phyloP scores from a whole-genome alignment of 2,329 filamentous ascomycete genomes.

The Macrophomina tecta region DNA sequence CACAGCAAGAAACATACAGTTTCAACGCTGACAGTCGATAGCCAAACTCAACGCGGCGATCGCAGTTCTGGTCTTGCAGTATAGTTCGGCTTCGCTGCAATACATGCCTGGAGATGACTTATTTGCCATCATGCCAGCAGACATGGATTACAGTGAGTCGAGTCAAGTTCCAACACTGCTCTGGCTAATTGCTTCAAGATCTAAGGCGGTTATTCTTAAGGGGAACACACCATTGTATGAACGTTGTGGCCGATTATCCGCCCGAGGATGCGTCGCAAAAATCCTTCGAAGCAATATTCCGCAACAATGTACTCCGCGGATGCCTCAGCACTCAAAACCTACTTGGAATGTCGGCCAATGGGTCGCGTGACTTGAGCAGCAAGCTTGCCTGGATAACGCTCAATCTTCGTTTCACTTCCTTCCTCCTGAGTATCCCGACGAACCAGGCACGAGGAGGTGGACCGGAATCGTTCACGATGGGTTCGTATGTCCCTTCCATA shows the following conservation, averaged over 20 bases:
- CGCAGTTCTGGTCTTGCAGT: slow-evolving; percentile 50
- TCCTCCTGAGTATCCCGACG: slow-evolving; percentile 15
- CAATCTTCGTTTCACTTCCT: slow-evolving; percentile 57
- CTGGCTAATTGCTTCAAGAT: slow-evolving; percentile 30
- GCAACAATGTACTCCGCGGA: slow-evolving; percentile 63
- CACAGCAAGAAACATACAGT: no score
- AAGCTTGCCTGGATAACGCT: slow-evolving; percentile 78
- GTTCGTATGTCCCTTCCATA: background rate
- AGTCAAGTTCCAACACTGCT: background rate
- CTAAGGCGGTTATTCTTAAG: slow-evolving; percentile 61
- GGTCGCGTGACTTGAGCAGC: slow-evolving; percentile 66
- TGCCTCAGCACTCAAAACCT: slow-evolving; percentile 81
- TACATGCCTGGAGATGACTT: slow-evolving; percentile 57
- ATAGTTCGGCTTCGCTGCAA: slow-evolving; percentile 51
- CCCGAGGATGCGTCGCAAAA: slow-evolving; percentile 75
- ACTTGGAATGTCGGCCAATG: slow-evolving; percentile 70
- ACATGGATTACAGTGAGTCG: slow-evolving; percentile 31
- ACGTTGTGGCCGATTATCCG: slow-evolving; percentile 76
- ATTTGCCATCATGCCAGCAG: slow-evolving; percentile 48
- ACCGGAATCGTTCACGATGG: slow-evolving; percentile 16
- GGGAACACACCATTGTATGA: slow-evolving; percentile 61
- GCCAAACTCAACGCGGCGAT: slow-evolving; percentile 41
- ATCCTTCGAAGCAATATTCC: slow-evolving; percentile 58
- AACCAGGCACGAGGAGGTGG: slow-evolving; percentile 8
- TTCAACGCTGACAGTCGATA: background rate